Percentiles rank a stretch among this genome's conserved stretches.
These are phyloP conservation scores for Fusarium bactridioides DNA, from an alignment of 2,329 filamentous ascomycete species.

Conservation along the genomic window DNA sequence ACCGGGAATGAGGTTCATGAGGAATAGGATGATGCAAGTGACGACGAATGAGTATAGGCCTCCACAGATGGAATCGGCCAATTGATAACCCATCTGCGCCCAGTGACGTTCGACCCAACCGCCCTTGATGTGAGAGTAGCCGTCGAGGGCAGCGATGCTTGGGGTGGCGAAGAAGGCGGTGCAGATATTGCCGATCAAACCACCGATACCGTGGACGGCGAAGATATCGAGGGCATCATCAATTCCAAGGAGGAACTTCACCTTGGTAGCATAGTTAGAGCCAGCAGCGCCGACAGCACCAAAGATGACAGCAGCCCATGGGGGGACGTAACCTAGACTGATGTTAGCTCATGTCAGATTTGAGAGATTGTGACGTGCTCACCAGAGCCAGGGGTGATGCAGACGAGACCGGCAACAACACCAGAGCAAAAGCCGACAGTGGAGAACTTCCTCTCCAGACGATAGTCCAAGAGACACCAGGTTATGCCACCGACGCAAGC, in stretches of 20 bases:
- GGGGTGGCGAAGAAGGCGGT: conserved; percentile 86
- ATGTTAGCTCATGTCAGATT: conserved; percentile 11
- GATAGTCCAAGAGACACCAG: conserved; percentile 89
- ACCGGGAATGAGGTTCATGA: conserved; percentile 81
- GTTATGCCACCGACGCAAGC: conserved; percentile 86
- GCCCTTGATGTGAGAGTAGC: conserved; percentile 70
- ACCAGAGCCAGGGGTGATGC: conserved; percentile 87
- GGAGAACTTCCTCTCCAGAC: conserved; percentile 89
- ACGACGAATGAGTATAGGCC: conserved; percentile 80
- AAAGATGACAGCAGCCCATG: conserved; percentile 84
- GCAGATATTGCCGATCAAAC: conserved; percentile 79
- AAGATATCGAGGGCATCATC: conserved; percentile 92
- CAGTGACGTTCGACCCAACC: conserved; percentile 88
- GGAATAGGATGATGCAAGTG: conserved; percentile 79
- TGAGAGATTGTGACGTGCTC: conserved; percentile 32
- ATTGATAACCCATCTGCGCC: conserved; percentile 83
- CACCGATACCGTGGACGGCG: conserved; percentile 81
- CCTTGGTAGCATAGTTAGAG: conserved; percentile 90
- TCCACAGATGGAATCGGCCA: conserved; percentile 81
- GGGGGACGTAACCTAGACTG: conserved; percentile 71
- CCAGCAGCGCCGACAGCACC: conserved; percentile 78
- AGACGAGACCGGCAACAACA: conserved; percentile 85
- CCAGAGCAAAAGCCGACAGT: conserved; percentile 94
- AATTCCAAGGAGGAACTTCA: conserved; percentile 83
- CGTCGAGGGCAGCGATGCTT: conserved; percentile 84